Percentiles rank a stretch among this genome's conserved stretches.
Conservation (phyloP, 805 yeast species). For the Candida hungchunana region DNA sequence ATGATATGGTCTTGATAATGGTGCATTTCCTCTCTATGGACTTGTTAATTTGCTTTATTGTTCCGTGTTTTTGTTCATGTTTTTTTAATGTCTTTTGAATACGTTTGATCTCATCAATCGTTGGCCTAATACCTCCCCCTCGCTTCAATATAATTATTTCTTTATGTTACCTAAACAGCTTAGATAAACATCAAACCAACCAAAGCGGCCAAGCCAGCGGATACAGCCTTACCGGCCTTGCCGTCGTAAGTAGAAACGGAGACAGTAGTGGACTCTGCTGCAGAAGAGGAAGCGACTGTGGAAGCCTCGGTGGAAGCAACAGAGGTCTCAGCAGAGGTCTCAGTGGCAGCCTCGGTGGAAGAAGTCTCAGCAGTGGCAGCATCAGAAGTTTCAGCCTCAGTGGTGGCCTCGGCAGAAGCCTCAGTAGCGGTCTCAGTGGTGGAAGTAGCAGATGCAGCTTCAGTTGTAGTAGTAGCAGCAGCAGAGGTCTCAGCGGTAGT, state of each 20-base stretch:
- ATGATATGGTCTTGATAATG: conserved; percentile 1
- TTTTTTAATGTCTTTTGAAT: neutral
- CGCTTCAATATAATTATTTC: too few species aligned
- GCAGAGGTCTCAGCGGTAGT: neutral
- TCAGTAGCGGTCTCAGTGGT: neutral
- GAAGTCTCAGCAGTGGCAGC: neutral
- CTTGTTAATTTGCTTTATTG: neutral
- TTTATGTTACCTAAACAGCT: neutral
- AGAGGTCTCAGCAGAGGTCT: neutral
- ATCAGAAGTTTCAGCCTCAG: neutral
- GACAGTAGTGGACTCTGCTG: neutral
- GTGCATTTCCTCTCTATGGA: neutral
- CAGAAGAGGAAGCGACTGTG: too few species aligned
- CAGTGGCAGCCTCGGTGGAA: neutral
- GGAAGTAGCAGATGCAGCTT: neutral
- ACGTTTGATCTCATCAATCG: neutral
- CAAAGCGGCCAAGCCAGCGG: neutral
- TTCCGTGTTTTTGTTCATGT: neutral
- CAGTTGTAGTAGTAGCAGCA: neutral
- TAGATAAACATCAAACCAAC: conserved; percentile 2
- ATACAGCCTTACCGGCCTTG: neutral
- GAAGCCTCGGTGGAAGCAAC: too few species aligned
- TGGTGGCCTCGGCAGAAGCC: neutral
- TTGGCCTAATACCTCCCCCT: neutral
- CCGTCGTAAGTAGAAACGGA: conserved; percentile 1